Percentiles rank a stretch among this genome's conserved stretches.
Conservation (phyloP, 1,139 yeast species). For the Pneumocystis wakefieldiae region DNA sequence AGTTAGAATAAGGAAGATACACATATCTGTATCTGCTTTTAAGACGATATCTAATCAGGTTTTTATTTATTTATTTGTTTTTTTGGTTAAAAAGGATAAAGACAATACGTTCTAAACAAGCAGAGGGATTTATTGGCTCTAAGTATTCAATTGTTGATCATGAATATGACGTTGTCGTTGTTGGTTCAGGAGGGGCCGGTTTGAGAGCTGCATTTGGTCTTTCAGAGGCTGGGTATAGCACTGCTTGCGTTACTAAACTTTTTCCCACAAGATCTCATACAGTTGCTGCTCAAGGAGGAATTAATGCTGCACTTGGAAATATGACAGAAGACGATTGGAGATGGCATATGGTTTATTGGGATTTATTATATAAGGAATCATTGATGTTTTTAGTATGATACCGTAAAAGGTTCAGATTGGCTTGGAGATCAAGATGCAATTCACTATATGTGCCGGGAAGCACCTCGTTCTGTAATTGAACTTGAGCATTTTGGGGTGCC, state of each 20-base stretch:
- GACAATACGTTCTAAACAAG: not conserved
- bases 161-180: slow-evolving; percentile 93
- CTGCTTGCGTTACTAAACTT: slow-evolving; percentile 92
- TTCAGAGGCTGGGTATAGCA: slow-evolving; percentile 92
- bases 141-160: slow-evolving; percentile 37
- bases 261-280: slow-evolving; percentile 98
- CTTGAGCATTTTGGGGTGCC: slow-evolving; percentile 98
- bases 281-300: slow-evolving; percentile 99
- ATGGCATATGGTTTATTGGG: slow-evolving; percentile 64
- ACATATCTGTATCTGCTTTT: not conserved
- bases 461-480: slow-evolving; percentile 90
- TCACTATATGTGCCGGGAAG: slow-evolving; percentile 98
- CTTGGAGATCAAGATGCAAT: slow-evolving; percentile 98
- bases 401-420: slow-evolving; percentile 99
- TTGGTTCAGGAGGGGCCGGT: slow-evolving; percentile 99
- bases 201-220: slow-evolving; percentile 95
- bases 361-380: not conserved
- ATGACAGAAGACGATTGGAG: slow-evolving; percentile 98
- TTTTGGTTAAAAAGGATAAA: not conserved
- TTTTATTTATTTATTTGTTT: not conserved
- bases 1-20: not conserved
- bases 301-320: slow-evolving; percentile 90
- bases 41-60: not conserved
- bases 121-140: not conserved
- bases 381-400: slow-evolving; percentile 42